Conservation (phyloP, 352 stramenopile genomes). For the Globisporangium acanthophoron region DNA sequence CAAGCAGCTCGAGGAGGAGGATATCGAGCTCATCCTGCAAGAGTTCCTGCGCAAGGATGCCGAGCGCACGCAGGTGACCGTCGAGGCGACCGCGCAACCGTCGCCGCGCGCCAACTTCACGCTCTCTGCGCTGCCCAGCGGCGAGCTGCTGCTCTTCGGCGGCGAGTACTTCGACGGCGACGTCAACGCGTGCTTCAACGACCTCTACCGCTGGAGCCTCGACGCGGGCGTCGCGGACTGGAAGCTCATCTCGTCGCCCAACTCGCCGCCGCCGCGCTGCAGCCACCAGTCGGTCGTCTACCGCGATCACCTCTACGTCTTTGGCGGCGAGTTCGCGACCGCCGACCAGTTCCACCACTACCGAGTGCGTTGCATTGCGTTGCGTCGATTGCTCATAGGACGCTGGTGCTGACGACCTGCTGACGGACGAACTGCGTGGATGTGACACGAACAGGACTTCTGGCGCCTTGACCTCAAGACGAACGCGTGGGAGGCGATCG, state of each 20-base stretch:
- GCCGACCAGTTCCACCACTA: slow-evolving; percentile 98
- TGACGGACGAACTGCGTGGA: background rate
- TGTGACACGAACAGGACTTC: slow-evolving; percentile 52
- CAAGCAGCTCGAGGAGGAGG: slow-evolving; percentile 70
- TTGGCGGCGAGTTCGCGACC: slow-evolving; percentile 96
- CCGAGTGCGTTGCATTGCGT: slow-evolving; percentile 26
- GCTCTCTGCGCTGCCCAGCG: slow-evolving; percentile 58
- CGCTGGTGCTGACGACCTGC: too few relatives aligned
- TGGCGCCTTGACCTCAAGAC: slow-evolving; percentile 92
- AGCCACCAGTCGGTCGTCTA: slow-evolving; percentile 94
- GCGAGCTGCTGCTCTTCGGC: slow-evolving; percentile 92
- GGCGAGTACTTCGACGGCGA: slow-evolving; percentile 98
- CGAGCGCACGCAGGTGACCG: slow-evolving; percentile 50
- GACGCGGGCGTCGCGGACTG: slow-evolving; percentile 62
- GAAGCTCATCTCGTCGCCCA: slow-evolving; percentile 87
- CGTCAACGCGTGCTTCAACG: slow-evolving; percentile 95
- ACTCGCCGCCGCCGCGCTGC: slow-evolving; percentile 89
- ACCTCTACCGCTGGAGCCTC: slow-evolving; percentile 93
- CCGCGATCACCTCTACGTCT: slow-evolving; percentile 95
- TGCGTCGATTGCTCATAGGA: background rate
- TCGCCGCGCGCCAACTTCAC: slow-evolving; percentile 76
- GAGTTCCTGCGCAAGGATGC: slow-evolving; percentile 82
- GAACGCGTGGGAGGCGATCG: slow-evolving; percentile 92
- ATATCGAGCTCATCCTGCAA: slow-evolving; percentile 76
- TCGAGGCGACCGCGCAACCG: slow-evolving; percentile 50